These are phyloP conservation scores for Saccharomyces mikatae DNA, from an alignment of 805 yeast species.

Conservation along the genomic window DNA sequence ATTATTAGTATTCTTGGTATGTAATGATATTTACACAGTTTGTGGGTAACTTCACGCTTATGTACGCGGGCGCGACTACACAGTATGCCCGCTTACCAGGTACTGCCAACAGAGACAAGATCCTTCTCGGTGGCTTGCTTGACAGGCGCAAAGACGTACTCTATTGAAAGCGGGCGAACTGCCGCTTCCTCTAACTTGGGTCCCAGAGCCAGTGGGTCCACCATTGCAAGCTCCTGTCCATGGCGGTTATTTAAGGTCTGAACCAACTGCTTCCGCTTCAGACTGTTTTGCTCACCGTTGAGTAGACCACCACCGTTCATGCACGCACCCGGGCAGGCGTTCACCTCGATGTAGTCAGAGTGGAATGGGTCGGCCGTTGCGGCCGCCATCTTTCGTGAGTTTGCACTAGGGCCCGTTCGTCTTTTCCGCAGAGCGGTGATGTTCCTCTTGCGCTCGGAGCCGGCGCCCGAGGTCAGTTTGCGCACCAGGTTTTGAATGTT, in stretches of 20 bases:
- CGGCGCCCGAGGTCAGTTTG: conserved; percentile 47
- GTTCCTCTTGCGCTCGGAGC: conserved; percentile 12
- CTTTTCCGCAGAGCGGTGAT: conserved; percentile 26
- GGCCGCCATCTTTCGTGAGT: not conserved
- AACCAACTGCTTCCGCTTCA: conserved; percentile 10
- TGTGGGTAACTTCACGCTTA: not conserved
- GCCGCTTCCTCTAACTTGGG: not conserved
- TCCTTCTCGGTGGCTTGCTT: conserved; percentile 10
- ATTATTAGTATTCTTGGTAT: not conserved
- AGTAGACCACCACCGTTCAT: conserved; percentile 95
- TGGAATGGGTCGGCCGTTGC: conserved; percentile 50
- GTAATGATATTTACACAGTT: not conserved
- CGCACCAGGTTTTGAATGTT: conserved; percentile 92
- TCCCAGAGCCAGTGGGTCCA: conserved; percentile 10
- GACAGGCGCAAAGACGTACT: conserved; percentile 17
- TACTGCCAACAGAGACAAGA: conserved; percentile 19
- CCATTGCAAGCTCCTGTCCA: conserved; percentile 3
- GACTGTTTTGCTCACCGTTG: conserved; percentile 33
- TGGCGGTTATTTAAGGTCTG: conserved; percentile 12
- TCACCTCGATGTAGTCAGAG: conserved; percentile 82
- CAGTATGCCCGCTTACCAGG: conserved; percentile 11
- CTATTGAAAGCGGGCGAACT: not conserved
- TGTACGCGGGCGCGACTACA: not conserved
- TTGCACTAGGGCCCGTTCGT: conserved; percentile 12
- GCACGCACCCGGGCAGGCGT: conserved; percentile 99